Evolutionary conservation across 2,329 filamentous ascomycete genomes (phyloP).

Genomic region (Fusarium incarnatum): DNA sequence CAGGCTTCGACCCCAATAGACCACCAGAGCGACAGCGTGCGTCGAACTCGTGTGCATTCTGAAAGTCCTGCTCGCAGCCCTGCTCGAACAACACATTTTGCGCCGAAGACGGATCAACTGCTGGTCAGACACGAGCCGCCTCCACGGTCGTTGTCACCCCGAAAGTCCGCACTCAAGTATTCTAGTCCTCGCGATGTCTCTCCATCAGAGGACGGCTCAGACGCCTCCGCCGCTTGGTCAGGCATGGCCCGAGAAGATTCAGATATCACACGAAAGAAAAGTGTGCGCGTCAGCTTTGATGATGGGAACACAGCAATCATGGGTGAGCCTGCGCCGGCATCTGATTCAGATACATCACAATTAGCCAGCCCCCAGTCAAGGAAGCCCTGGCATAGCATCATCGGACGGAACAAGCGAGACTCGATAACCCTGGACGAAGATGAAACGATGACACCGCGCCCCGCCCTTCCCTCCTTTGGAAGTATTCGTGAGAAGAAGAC

Average conservation of each 20-base stretch:
- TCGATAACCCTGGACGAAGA: conserved; percentile 65
- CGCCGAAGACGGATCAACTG: conserved; percentile 64
- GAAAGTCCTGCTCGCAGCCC: conserved; percentile 76
- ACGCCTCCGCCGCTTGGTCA: conserved; percentile 52
- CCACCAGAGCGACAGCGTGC: conserved; percentile 32
- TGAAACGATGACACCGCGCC: conserved; percentile 78
- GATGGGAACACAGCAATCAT: conserved; percentile 69
- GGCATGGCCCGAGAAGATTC: conserved; percentile 54
- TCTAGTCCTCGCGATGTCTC: conserved; percentile 64
- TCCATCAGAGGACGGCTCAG: conserved; percentile 62
- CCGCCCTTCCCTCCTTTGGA: conserved; percentile 79
- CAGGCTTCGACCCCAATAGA: conserved; percentile 11
- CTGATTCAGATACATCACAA: conserved; percentile 55
- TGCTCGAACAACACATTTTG: conserved; percentile 75
- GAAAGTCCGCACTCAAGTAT: conserved; percentile 81
- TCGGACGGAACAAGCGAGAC: conserved; percentile 63
- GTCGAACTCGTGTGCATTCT: conserved; percentile 57
- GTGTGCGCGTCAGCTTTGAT: conserved; percentile 82
- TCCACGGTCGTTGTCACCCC: conserved; percentile 77
- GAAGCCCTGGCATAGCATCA: conserved; percentile 64
- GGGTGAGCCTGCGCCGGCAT: conserved; percentile 57
- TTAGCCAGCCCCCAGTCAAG: conserved; percentile 52
- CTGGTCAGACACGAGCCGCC: conserved; percentile 75
- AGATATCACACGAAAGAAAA: conserved; percentile 67
- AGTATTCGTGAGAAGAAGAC: conserved; percentile 75